phyloP scores from a whole-genome alignment of 495 filamentous ascomycete genomes.

The Parathielavia hyrcaniae region DNA sequence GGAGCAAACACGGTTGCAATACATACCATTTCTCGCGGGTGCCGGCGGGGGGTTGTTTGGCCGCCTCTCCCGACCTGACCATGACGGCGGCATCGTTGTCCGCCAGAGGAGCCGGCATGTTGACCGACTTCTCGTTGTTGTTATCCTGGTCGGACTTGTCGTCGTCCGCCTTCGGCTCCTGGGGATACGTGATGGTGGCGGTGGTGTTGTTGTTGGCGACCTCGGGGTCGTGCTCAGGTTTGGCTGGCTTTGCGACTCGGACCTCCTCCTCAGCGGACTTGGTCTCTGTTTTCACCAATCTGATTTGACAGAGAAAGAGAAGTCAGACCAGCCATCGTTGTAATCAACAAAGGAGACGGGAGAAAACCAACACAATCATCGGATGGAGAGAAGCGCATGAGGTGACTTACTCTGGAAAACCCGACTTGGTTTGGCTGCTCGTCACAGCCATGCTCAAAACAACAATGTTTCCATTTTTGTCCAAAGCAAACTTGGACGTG shows the following conservation, averaged over 20 bases:
- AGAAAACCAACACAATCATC: no score
- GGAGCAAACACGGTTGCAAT: background rate
- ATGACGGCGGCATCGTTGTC: background rate
- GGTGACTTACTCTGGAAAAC: background rate
- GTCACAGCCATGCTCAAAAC: background rate
- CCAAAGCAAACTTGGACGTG: background rate
- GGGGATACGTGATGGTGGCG: background rate
- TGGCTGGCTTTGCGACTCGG: background rate
- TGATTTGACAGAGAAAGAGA: background rate
- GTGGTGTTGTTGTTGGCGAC: background rate
- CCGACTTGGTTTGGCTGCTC: background rate
- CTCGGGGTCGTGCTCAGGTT: background rate
- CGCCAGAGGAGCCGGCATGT: background rate
- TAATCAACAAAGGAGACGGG: background rate
- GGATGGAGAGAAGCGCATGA: background rate
- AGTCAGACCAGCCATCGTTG: background rate
- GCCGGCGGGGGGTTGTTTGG: background rate
- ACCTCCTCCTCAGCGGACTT: background rate
- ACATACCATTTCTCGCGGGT: background rate
- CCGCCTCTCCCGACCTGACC: background rate
- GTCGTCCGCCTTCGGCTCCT: background rate
- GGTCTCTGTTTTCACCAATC: background rate
- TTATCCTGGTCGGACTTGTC: background rate
- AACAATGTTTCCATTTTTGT: background rate
- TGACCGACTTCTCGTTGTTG: background rate